Evolutionary conservation across 2,329 filamentous ascomycete species (phyloP), one percentile per base, ranked within the genome.

Genomic region (Thelonectria blattea): DNA sequence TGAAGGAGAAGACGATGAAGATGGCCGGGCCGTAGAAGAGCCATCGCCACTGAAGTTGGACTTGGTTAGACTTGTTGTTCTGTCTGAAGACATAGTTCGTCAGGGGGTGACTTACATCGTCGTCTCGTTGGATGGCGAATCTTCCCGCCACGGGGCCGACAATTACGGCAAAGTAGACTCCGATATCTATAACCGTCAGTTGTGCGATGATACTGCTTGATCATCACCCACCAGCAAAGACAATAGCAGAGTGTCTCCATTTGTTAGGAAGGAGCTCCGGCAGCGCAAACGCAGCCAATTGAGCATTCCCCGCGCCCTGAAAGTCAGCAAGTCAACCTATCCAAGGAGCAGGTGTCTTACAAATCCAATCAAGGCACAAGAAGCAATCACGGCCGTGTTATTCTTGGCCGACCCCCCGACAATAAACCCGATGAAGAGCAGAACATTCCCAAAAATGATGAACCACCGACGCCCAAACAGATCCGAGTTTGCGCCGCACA

Each of bases 241-340:
- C 76, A 56, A 81, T 75, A 37, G 74, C 76, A 30, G 76, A 78
- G 63, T 81, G 78, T 54, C 79, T 69, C 78, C 79, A 81, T 65
- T 81, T 82, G 69, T 81, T 81, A 1, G 79, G 79, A 2, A 83
- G 73, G 20, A 83, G 74, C 61, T 81, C 79, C 6, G 79, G 78
- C 8, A 82, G 74, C 8, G 77, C 78, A 65, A 81, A 80, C 42
- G 78, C 79, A 15, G 77, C 79, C 54, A 79, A 71, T 68, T 81
- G 78, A 27, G 76, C 78, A 46, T 78, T 79, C 6, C 75, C 78
- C 17, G 70, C 78, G n/a, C 78, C 78, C 65, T 65, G 20, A 34
- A 3, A 20, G 42, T 22, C 17, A 22, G 3, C 8, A 41, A 43
- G 18, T 32, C 42, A 17, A 9, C 9, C 30, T 17, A 12, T n/a